Evolutionary conservation across 2,329 filamentous ascomycete genomes (phyloP), one percentile per base, ranked within the genome.

Genomic region (Didymella exigua): DNA sequence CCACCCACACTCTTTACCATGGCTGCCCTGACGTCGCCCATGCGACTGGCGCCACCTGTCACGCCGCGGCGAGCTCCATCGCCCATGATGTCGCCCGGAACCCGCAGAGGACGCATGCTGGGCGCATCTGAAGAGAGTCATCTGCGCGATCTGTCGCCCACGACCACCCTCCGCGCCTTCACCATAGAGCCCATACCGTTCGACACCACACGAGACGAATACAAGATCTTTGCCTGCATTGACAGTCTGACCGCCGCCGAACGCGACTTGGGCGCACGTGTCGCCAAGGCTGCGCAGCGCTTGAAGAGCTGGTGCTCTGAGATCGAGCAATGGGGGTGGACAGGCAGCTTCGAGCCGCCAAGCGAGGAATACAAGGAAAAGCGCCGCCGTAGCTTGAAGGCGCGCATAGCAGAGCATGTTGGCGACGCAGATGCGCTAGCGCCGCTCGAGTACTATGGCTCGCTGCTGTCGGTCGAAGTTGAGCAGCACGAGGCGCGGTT

Each of bases 271-370:
- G 89, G 87, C 36, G 80, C 88, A 66, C 83, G 85, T 58, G 87
- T 89, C 37, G 89, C 89, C 36, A 75, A 86, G 57, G 87, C 89
- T 14, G 89, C 89, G 11, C 85, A 88, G 65, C 86, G 84, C 59
- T 85, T 95, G 58, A 83, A 88, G 72, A 82, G 85, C 67, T 95
- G 90, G 90, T 80, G 89, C 23, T 79, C 84, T n/a, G 90, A 95
- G 77, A 79, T 95, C 33, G 78, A 82, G 53, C 72, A 77, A 55
- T 88, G 86, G 86, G 71, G 75, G 18, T 88, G 86, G 86, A 76
- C 81, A 0, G 80, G 78, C 58, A 76, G 71, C 13, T 81, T 80
- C 52, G 77, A 80, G 54, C 67, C 66, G 44, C 78, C 77, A 9
- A 70, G 63, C 58, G 65, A 66, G 16, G 60, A 67, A 16, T 53